phyloP scores from a whole-genome alignment of 2,329 filamentous ascomycete species.

The Talaromyces sp. region DNA sequence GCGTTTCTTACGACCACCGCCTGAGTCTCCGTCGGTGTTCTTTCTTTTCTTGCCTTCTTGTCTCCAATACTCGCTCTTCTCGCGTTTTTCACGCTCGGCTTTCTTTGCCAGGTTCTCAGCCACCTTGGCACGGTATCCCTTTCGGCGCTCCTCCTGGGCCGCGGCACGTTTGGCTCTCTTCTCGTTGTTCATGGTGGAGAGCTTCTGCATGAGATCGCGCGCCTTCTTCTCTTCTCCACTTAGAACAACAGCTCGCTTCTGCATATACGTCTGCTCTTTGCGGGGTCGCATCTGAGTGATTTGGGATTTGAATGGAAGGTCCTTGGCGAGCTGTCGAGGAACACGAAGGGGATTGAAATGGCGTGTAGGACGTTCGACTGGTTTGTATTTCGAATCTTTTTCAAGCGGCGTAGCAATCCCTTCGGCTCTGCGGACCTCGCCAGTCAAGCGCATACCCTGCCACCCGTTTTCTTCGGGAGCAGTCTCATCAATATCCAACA shows the following conservation, averaged over 20 bases:
- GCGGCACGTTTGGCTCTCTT: conserved; percentile 76
- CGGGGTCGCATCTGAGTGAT: conserved; percentile 78
- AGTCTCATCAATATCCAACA: conserved; percentile 60
- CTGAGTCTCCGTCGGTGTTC: conserved; percentile 52
- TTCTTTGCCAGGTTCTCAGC: conserved; percentile 81
- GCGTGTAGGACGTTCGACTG: conserved; percentile 57
- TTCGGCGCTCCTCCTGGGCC: conserved; percentile 84
- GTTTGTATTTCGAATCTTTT: conserved; percentile 81
- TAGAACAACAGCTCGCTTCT: conserved; percentile 89
- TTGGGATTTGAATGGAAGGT: conserved; percentile 89
- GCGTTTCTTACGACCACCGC: conserved; percentile 48
- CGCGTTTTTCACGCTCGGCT: conserved; percentile 78
- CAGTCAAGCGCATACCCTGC: conserved; percentile 91
- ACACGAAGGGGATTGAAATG: conserved; percentile 69
- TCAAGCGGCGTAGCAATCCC: conserved; percentile 72
- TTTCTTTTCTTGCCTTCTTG: conserved; percentile 80
- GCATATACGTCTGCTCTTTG: conserved; percentile 79
- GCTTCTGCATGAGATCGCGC: conserved; percentile 84
- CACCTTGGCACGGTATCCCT: conserved; percentile 77
- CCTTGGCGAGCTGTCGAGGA: conserved; percentile 59
- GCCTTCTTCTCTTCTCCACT: conserved; percentile 85
- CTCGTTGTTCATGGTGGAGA: conserved; percentile 85
- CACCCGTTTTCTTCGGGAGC: conserved; percentile 51
- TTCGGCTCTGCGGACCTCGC: conserved; percentile 77
- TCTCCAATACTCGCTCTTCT: conserved; percentile 89